Evolutionary conservation across 345 rosid genomes (phyloP).

Genomic region (Populus euphratica): DNA sequence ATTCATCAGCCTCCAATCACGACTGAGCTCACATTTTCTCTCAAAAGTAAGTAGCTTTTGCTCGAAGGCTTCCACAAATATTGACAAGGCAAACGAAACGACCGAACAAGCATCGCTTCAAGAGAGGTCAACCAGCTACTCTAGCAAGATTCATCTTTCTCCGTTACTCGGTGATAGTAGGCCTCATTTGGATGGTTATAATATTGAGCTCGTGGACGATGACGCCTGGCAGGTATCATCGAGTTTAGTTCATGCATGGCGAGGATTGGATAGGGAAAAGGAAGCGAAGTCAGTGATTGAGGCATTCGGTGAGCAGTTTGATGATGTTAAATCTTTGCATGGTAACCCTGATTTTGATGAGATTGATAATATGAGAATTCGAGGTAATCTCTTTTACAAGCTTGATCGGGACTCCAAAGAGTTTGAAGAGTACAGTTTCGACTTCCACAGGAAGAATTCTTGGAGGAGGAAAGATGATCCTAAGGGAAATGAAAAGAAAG

Average conservation of each 20-base stretch:
- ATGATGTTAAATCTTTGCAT: conserved; percentile 6
- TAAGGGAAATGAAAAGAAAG: conserved; percentile 30
- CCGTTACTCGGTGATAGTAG: conserved; percentile 27
- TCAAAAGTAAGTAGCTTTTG: conserved; percentile 20
- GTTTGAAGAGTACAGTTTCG: conserved; percentile 67
- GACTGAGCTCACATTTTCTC: conserved; percentile 17
- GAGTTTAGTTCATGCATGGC: conserved; percentile 53
- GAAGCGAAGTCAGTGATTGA: not conserved
- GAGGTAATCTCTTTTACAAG: conserved; percentile 76
- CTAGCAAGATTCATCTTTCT: conserved; percentile 24
- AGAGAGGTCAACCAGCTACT: not conserved
- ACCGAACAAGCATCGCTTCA: not conserved
- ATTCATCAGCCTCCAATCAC: conserved; percentile 6
- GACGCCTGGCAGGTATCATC: conserved; percentile 68
- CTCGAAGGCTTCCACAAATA: conserved; percentile 18
- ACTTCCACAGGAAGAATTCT: conserved; percentile 65
- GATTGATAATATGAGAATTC: conserved; percentile 73
- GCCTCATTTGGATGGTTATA: conserved; percentile 26
- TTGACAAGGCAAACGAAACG: conserved; percentile 3
- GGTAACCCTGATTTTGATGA: conserved; percentile 55
- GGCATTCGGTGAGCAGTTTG: conserved; percentile 17
- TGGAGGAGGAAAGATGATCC: conserved; percentile 34
- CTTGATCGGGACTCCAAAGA: conserved; percentile 73
- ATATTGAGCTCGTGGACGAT: conserved; percentile 68
- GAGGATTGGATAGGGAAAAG: conserved; percentile 23